Base-by-base conservation (phyloP, 768 basidiomycete genomes). In the Calocybe indica region DNA sequence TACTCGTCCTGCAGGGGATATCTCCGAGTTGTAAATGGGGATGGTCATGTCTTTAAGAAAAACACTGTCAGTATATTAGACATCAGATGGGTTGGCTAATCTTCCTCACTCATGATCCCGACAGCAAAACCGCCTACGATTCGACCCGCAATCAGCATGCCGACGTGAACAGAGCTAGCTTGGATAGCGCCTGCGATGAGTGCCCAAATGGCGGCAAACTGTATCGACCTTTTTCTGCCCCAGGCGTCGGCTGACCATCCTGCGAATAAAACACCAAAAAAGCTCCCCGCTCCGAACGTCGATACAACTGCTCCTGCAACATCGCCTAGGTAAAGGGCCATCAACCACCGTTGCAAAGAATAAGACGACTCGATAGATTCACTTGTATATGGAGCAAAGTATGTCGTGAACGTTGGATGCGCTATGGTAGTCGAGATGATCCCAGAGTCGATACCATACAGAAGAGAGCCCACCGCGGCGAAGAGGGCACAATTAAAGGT, bases 381-480 rank as follows among this genome's bases (percentile, higher is more conserved):
- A 51, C 46, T 29, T 6, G 46, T 51, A 33, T 47, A 51, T 14
- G 46, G 46, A 35, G 41, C 36, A 28, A 51, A 47, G 22, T 51
- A 47, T 6, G 36, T 8, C 13, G 46, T 34, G 38, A 44, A 52
- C 11, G 42, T 44, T 29, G 43, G 43, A 33, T 52, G 51, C 38
- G 51, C 35, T 14, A 40, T 48, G 5, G 42, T 48, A 2, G 51
- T 44, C 13, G 46, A 47, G 33, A 51, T 51, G n/a, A 51, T 44
- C 5, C 50, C 46, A 13, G 46, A 47, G 41, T 51, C 50, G 10
- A 51, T 43, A 7, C 50, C 50, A 31, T 44, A 47, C 5, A 52
- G 51, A 5, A 52, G 15, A 7, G 46, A 44, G 9, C 46, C 43
- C 15, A 45, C 43, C 6, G 51, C 37, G 5, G 46, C 41, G 28